Conservation (phyloP, 257 asterid species). For the Eustoma russellianum region DNA sequence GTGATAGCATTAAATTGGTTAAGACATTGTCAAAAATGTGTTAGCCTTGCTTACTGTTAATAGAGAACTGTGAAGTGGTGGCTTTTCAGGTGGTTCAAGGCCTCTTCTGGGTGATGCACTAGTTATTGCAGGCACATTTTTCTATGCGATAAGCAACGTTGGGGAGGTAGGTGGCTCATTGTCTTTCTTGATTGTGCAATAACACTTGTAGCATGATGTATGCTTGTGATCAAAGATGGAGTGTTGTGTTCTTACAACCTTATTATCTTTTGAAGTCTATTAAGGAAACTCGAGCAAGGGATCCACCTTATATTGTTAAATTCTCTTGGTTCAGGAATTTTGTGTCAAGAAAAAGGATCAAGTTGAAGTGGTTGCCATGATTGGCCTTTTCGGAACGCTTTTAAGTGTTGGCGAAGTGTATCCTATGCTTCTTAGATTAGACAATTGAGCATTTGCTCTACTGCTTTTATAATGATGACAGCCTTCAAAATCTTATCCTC, state of each 20-base stretch:
- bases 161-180: slow-evolving; percentile 41
- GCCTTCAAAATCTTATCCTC: too few relatives aligned
- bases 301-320: background rate
- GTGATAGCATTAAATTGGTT: too few relatives aligned
- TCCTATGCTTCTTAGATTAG: slow-evolving; percentile 23
- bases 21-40: background rate
- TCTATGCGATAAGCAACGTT: slow-evolving; percentile 56
- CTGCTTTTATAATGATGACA: too few relatives aligned
- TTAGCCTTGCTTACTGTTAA: background rate
- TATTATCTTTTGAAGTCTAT: background rate
- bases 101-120: slow-evolving; percentile 71
- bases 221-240: too few relatives aligned
- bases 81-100: slow-evolving; percentile 52
- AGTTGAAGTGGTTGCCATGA: slow-evolving; percentile 64
- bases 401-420: slow-evolving; percentile 62
- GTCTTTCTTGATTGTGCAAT: too few relatives aligned
- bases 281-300: background rate
- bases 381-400: slow-evolving; percentile 60
- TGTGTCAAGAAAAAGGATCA: slow-evolving; percentile 66
- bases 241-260: too few relatives aligned
- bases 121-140: slow-evolving; percentile 46
- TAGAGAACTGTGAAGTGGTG: background rate
- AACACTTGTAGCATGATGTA: too few relatives aligned
- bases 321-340: slow-evolving; percentile 39
- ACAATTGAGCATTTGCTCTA: too few relatives aligned